Percentiles rank a stretch among this genome's conserved stretches.
phyloP scores from a whole-genome alignment of 495 filamentous ascomycete species.

The Venustampulla echinocandica region DNA sequence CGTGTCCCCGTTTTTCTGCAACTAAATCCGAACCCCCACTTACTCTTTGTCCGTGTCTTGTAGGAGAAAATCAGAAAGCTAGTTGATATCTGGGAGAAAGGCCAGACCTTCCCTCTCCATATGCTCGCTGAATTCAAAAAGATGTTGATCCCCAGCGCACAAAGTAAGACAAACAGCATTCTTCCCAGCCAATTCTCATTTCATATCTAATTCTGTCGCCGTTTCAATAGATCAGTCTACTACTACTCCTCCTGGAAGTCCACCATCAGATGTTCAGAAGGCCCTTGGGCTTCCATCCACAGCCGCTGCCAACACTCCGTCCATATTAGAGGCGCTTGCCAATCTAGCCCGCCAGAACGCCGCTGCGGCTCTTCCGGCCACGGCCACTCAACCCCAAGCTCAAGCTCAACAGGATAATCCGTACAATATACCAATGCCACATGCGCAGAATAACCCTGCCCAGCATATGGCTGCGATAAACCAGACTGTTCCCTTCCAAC shows the following conservation, averaged over 20 bases:
- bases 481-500: slow-evolving; percentile 20
- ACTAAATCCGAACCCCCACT: slow-evolving; percentile 19
- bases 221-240: slow-evolving; percentile 50
- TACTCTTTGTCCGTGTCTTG: slow-evolving; percentile 27
- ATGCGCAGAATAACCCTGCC: slow-evolving; percentile 34
- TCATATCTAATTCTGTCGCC: slow-evolving; percentile 28
- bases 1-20: too few relatives aligned
- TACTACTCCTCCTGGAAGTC: slow-evolving; percentile 74
- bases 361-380: slow-evolving; percentile 50
- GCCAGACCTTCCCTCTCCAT: slow-evolving; percentile 73
- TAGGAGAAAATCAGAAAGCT: slow-evolving; percentile 97
- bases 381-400: slow-evolving; percentile 41
- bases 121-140: slow-evolving; percentile 83
- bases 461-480: slow-evolving; percentile 20
- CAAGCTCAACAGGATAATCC: slow-evolving; percentile 40
- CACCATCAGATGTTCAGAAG: slow-evolving; percentile 49
- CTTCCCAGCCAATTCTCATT: background rate
- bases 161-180: slow-evolving; percentile 22
- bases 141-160: slow-evolving; percentile 56
- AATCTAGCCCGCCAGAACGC: slow-evolving; percentile 78
- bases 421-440: slow-evolving; percentile 50
- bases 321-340: slow-evolving; percentile 73
- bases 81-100: slow-evolving; percentile 96
- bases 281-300: slow-evolving; percentile 31
- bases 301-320: slow-evolving; percentile 49